Base-by-base conservation (phyloP, 257 asterid species). In the Lantana camara region DNA sequence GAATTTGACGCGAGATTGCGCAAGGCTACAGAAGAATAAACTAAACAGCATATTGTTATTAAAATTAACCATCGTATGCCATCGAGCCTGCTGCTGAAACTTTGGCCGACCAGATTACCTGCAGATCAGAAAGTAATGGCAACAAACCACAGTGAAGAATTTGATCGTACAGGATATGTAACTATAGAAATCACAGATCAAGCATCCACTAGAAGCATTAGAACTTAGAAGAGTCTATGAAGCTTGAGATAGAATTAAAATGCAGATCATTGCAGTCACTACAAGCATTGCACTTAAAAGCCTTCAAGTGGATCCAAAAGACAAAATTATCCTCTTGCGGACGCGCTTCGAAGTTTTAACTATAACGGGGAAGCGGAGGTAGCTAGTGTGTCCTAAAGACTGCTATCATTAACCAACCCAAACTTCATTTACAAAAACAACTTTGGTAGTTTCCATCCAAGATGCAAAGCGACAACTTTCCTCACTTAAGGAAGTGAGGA, bases 401-500 rank as follows among this genome's bases (percentile, higher is more conserved):
- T 51, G 63, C 57, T 57, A 67, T 37, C 60, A 23, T 52, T 50
- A 60, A 64, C 67, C 61, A 45, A 49, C 68, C 45, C 38, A 37
- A 67, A 58, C 67, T 66, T 49, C 74, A 74, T 79, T 57, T 75
- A 82, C 83, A 76, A 65, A 69, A n/a, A 69, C 7, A 13, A 32
- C 2, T n/a, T n/a, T 2, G 21, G 38, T 19, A 66, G 55, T 45
- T 56, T 71, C 57, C 63, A 60, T 64, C 45, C 48, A 72, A 61
- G 57, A 47, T 45, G 74, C 21, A 41, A 30, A 48, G 24, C 34
- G 42, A 65, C 38, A 56, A 23, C 16, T 32, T 75, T 66, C 54
- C 46, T 73, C 74, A 79, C 65, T 87, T 79, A 13, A 83, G 81
- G 68, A 94, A 85, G 85, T 90, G 97, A 2, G 99, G 96, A 70